Evolutionary conservation across 768 basidiomycete species (phyloP).

Genomic region (Serendipita sp.): DNA sequence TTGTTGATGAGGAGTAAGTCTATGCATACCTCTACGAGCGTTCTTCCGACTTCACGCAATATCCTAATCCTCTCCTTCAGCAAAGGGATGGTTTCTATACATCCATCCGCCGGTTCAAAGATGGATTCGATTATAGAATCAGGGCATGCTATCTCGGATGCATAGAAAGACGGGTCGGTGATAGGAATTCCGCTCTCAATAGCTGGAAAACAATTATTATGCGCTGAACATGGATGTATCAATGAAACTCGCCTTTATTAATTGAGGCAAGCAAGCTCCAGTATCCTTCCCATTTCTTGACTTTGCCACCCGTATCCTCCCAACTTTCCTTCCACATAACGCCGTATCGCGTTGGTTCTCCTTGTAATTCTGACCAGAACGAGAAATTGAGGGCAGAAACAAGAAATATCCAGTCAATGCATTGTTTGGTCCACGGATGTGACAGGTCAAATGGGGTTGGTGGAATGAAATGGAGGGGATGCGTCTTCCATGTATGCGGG

Average conservation of each 20-base stretch:
- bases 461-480: conserved; percentile 58
- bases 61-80: conserved; percentile 52
- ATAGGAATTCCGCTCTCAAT: conserved; percentile 62
- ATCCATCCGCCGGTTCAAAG: conserved; percentile 44
- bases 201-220: conserved; percentile 26
- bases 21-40: conserved; percentile 45
- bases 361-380: conserved; percentile 67
- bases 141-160: conserved; percentile 50
- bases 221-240: not conserved
- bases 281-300: conserved; percentile 53
- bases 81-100: conserved; percentile 50
- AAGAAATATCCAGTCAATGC: conserved; percentile 76
- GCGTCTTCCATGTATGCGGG: conserved; percentile 66
- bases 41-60: conserved; percentile 60
- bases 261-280: conserved; percentile 75
- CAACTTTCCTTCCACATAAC: conserved; percentile 64
- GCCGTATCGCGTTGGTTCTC: conserved; percentile 39
- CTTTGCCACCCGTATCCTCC: conserved; percentile 29
- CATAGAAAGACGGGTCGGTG: conserved; percentile 63
- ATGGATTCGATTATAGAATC: conserved; percentile 50
- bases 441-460: conserved; percentile 40
- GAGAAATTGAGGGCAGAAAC: conserved; percentile 76
- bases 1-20: not conserved
- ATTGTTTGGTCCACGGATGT: conserved; percentile 37
- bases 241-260: conserved; percentile 43